Percentiles rank a stretch among this genome's conserved stretches.
These are phyloP conservation scores for Rhododendron williamsianum DNA, from an alignment of 148 eudicot species.

Conservation along the genomic window DNA sequence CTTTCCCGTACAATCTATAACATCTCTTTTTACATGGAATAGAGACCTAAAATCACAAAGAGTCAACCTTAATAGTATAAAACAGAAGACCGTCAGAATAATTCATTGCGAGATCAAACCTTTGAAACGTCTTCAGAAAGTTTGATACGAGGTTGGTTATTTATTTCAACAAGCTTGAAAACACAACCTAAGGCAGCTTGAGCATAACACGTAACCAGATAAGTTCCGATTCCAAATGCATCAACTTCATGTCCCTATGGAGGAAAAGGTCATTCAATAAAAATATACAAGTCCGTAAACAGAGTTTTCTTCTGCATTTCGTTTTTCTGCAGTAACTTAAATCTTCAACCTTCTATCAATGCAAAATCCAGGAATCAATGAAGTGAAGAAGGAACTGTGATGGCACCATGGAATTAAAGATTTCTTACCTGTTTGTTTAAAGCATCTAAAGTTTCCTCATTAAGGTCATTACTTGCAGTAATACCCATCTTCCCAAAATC, in stretches of 20 bases:
- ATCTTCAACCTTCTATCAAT: neutral
- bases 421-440: slow-evolving; percentile 80
- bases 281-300: neutral
- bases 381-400: neutral
- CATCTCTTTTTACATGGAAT: slow-evolving; percentile 92
- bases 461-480: slow-evolving; percentile 96
- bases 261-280: slow-evolving; percentile 4
- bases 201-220: slow-evolving; percentile 95
- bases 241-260: slow-evolving; percentile 92
- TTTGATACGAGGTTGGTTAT: slow-evolving; percentile 91
- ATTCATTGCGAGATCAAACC: slow-evolving; percentile 39
- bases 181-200: slow-evolving; percentile 97
- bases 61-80: slow-evolving; percentile 2
- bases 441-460: slow-evolving; percentile 95
- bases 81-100: neutral
- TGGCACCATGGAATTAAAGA: slow-evolving; percentile 1
- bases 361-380: neutral
- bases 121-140: slow-evolving; percentile 96
- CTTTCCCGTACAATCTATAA: slow-evolving; percentile 90
- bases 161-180: slow-evolving; percentile 97
- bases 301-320: neutral
- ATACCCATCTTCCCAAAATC: slow-evolving; percentile 73
- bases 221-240: slow-evolving; percentile 92
- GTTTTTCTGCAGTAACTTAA: neutral
- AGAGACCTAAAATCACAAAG: slow-evolving; percentile 57